These are phyloP conservation scores for Phytophthora crassamura DNA, from an alignment of 352 stramenopile genomes.

Conservation along the genomic window DNA sequence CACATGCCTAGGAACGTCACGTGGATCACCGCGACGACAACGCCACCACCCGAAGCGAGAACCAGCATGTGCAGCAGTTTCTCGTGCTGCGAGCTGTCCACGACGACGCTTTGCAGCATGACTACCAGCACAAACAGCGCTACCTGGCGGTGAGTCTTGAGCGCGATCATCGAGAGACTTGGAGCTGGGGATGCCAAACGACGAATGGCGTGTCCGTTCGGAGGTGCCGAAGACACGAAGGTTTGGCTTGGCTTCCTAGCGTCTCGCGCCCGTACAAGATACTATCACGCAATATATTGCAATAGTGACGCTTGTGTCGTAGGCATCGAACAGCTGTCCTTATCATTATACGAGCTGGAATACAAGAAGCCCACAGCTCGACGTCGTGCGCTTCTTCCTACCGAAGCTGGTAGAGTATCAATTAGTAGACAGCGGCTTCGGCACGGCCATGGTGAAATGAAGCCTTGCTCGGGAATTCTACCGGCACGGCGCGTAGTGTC, in stretches of 20 bases:
- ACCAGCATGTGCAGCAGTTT: constrained; percentile 11
- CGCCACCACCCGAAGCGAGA: not conserved
- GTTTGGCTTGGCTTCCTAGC: constrained; percentile 4
- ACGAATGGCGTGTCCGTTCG: constrained; percentile 8
- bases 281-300: not conserved
- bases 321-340: constrained; percentile 3
- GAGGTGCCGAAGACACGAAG: not conserved
- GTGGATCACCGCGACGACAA: constrained; percentile 13
- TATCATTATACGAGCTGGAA: constrained; percentile 15
- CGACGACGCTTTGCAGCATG: constrained; percentile 20
- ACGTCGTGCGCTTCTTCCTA: not conserved
- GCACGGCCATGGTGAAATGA: constrained; percentile 38
- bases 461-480: constrained; percentile 42
- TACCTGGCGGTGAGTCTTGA: constrained; percentile 12
- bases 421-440: constrained; percentile 24
- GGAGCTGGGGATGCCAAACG: constrained; percentile 1
- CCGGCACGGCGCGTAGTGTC: constrained; percentile 28
- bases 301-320: constrained; percentile 3
- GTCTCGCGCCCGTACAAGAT: constrained; percentile 15
- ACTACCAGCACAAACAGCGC: constrained; percentile 9
- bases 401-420: not conserved
- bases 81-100: constrained; percentile 11
- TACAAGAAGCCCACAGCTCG: constrained; percentile 7
- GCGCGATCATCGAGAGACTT: constrained; percentile 9
- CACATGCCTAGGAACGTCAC: constrained; percentile 23